Evolutionary conservation across 148 eudicot species (phyloP).

Genomic region (Cornus suecica): DNA sequence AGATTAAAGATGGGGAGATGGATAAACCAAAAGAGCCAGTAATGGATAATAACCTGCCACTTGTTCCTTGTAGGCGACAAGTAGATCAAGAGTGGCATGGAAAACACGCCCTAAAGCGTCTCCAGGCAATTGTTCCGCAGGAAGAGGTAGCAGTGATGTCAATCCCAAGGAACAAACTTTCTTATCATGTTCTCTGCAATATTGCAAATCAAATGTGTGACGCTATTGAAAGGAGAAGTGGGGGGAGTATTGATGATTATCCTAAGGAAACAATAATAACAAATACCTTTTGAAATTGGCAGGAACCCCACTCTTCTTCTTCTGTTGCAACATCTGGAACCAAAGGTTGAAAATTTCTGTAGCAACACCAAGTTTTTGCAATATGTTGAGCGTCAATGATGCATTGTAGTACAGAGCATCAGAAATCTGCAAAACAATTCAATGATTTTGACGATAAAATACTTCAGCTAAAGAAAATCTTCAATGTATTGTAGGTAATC

Average conservation of each 20-base stretch:
- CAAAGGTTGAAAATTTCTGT: conserved; percentile 80
- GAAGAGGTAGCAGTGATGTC: conserved; percentile 79
- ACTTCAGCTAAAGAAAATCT: background rate
- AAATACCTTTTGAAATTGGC: conserved; percentile 80
- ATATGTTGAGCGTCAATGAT: conserved; percentile 58
- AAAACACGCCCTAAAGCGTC: conserved; percentile 93
- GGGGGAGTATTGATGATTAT: background rate
- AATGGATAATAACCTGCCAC: conserved; percentile 54
- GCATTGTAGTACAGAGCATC: conserved; percentile 94
- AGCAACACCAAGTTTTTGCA: conserved; percentile 86
- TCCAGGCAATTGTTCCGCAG: conserved; percentile 75
- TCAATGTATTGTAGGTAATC: background rate
- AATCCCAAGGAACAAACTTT: conserved; percentile 97
- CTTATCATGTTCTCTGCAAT: conserved; percentile 88
- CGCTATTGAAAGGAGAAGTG: background rate
- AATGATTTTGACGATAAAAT: background rate
- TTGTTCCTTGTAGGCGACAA: conserved; percentile 93
- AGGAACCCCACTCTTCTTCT: conserved; percentile 66
- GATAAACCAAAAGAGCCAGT: background rate
- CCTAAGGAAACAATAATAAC: background rate
- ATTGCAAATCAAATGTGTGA: conserved; percentile 4
- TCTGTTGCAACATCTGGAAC: conserved; percentile 98
- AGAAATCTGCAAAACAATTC: conserved; percentile 57
- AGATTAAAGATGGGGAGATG: background rate
- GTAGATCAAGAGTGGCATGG: conserved; percentile 80